Base-by-base conservation (phyloP, 805 yeast genomes). In the Candida ovalis region DNA sequence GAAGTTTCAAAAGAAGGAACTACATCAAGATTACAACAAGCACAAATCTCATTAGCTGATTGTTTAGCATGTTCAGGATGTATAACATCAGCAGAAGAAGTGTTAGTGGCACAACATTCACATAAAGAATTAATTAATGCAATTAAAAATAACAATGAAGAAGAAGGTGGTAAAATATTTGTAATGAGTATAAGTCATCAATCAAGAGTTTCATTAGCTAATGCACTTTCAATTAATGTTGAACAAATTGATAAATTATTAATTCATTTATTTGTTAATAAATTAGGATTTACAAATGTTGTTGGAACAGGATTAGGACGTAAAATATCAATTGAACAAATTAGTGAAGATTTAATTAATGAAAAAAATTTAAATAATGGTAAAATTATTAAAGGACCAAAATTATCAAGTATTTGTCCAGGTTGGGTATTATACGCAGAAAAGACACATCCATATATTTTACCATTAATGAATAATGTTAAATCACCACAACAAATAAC, bases 31-130 rank as follows among this genome's bases (percentile, higher is more conserved):
- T 70, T 89, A 6, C 76, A 84, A 24, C 82, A 89, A 45, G 98
- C 97, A 0, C 92, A 87, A 54, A 92, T 94, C 42, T 86, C 94
- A 1, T 69, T 94, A 44, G 84, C 90, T 18, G 99, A 94, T 70
- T 94, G 99, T 67, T 72, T 94, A 46, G 99, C 99, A 0, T 94
- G 99, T 62, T 82, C 95, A 8, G 99, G 99, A 0, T 94, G 99
- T 66, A 89, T 94, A 46, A 94, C 99, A 0, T 87, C 96, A 4
- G 95, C 97, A n/a, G 99, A 94, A 63, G 96, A 92, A 53, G 89
- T 94, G 6, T 70, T 94, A 41, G 86, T 94, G 37, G 88, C 96
- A 2, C 84, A 88, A 55, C 99, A 94, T 64, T 87, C 96, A 35
- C 95, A 91, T 58, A 80, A 78, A 21, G 91, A 91, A 57, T 75